Conservation (phyloP, 2,329 filamentous ascomycete species). For the Pseudogymnoascus sp. region DNA sequence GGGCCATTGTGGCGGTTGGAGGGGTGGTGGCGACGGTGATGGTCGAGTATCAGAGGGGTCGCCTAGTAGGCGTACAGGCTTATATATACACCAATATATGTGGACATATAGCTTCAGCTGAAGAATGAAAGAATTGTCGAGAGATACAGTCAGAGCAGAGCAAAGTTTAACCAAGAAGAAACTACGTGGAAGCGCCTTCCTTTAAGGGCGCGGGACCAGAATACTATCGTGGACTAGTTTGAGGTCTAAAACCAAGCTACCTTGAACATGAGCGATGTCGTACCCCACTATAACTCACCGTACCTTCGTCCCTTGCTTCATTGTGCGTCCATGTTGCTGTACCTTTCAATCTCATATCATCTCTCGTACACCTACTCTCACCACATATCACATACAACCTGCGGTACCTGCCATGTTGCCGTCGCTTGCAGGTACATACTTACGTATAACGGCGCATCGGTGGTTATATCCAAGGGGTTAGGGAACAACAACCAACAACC, state of each 20-base stretch:
- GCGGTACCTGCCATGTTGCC: neutral
- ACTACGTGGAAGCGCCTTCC: neutral
- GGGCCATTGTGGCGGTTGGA: slow-evolving; percentile 8
- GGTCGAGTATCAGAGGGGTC: neutral
- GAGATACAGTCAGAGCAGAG: neutral
- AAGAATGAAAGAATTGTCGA: neutral
- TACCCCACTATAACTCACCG: neutral
- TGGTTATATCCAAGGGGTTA: neutral
- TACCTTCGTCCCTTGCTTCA: neutral
- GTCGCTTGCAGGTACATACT: neutral
- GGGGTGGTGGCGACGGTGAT: neutral
- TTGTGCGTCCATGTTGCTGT: neutral
- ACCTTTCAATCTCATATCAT: neutral
- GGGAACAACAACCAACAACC: no score
- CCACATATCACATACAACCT: neutral
- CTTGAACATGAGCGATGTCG: neutral
- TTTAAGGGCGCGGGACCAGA: neutral
- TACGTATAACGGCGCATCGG: neutral
- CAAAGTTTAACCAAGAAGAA: neutral
- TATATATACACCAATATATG: slow-evolving; percentile 3
- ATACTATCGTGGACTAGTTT: neutral
- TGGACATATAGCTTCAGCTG: neutral
- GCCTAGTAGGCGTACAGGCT: neutral
- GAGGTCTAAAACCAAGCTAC: slow-evolving; percentile 3
- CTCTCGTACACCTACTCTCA: neutral